These are phyloP conservation scores for Colletotrichum simmondsii DNA, from an alignment of 2,329 filamentous ascomycete genomes.

Conservation along the genomic window DNA sequence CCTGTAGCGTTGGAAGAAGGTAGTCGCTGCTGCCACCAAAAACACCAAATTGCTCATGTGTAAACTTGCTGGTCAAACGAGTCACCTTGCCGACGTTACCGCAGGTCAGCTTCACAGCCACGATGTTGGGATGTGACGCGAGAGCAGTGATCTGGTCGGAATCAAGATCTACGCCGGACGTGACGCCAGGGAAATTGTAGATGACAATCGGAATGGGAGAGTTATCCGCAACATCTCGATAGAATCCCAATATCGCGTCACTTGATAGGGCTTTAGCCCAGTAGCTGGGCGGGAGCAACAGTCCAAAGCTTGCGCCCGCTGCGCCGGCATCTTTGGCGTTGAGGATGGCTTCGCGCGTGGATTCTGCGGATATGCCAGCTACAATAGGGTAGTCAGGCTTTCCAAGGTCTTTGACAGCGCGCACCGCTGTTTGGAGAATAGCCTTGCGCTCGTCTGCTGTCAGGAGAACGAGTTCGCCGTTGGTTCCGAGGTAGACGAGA, in stretches of 20 bases:
- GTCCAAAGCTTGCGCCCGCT: conserved; percentile 73
- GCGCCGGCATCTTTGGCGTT: conserved; percentile 72
- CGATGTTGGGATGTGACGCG: conserved; percentile 70
- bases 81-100: conserved; percentile 70
- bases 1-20: conserved; percentile 51
- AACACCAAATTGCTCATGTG: conserved; percentile 52
- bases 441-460: conserved; percentile 51
- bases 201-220: conserved; percentile 46
- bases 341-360: conserved; percentile 73
- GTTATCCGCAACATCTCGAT: conserved; percentile 67
- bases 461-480: conserved; percentile 56
- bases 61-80: conserved; percentile 51
- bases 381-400: conserved; percentile 52
- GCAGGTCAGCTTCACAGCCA: conserved; percentile 63
- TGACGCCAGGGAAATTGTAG: conserved; percentile 40
- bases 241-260: conserved; percentile 69
- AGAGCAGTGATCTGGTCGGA: conserved; percentile 43
- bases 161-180: conserved; percentile 38
- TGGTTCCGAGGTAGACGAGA: conserved; percentile 58
- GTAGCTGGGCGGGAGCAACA: conserved; percentile 77
- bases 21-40: conserved; percentile 57
- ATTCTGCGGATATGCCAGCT: conserved; percentile 63
- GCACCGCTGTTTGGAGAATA: conserved; percentile 51
- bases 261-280: conserved; percentile 71
- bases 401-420: conserved; percentile 48